These are phyloP conservation scores for Starmerella khaoyaiensis DNA, from an alignment of 805 yeast species.

Conservation along the genomic window DNA sequence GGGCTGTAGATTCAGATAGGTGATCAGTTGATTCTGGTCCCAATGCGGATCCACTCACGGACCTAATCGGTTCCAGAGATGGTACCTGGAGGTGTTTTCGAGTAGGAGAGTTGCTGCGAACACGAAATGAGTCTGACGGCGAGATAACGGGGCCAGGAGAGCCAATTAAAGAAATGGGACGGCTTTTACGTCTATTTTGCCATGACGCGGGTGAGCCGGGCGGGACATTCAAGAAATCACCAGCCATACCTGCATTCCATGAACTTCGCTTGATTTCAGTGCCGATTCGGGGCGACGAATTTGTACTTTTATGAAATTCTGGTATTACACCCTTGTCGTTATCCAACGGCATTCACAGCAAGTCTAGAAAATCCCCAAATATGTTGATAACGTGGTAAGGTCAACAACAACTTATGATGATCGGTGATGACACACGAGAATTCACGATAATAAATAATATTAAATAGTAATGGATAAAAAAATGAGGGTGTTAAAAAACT, in stretches of 20 bases:
- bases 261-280: conserved; percentile 18
- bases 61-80: conserved; percentile 11
- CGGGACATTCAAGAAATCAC: conserved; percentile 8
- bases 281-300: background rate
- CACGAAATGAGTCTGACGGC: conserved; percentile 12
- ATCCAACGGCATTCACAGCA: too few relatives aligned
- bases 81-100: conserved; percentile 3
- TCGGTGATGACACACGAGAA: too few relatives aligned
- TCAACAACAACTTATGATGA: too few relatives aligned
- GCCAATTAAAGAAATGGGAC: background rate
- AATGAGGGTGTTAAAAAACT: too few relatives aligned
- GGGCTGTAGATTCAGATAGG: background rate
- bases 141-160: background rate
- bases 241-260: conserved; percentile 20
- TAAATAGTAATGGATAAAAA: too few relatives aligned
- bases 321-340: background rate
- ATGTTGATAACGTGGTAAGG: too few relatives aligned
- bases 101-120: conserved; percentile 4
- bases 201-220: conserved; percentile 20
- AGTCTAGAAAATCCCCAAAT: too few relatives aligned
- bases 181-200: conserved; percentile 10
- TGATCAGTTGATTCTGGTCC: conserved; percentile 1
- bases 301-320: background rate
- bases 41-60: conserved; percentile 14
- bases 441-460: too few relatives aligned